These are phyloP conservation scores for Polytrichum commune DNA, from an alignment of 225 moss, liverwort and hornwort genomes.

Conservation along the genomic window DNA sequence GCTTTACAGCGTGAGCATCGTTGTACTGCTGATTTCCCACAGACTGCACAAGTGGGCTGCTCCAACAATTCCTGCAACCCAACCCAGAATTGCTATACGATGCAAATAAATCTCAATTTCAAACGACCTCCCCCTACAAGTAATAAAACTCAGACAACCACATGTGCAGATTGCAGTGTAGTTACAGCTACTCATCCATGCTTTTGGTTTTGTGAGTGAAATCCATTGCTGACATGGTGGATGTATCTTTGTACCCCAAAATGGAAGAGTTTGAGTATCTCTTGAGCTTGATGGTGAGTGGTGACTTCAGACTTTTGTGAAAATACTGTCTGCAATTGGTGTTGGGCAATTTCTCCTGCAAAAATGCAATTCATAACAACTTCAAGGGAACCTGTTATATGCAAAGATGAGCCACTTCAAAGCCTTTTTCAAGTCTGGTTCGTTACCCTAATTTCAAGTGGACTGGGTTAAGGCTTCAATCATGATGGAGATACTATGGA, in stretches of 20 bases:
- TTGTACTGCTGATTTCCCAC: slow-evolving; percentile 57
- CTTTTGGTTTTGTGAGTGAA: neutral
- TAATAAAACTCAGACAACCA: no score
- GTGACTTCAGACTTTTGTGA: slow-evolving; percentile 30
- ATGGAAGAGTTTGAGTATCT: slow-evolving; percentile 74
- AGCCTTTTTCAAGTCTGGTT: no score
- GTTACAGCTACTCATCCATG: neutral
- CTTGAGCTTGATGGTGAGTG: slow-evolving; percentile 48
- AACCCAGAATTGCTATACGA: neutral
- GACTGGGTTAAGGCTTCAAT: no score
- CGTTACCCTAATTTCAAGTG: no score
- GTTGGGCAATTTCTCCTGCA: slow-evolving; percentile 54
- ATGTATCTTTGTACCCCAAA: slow-evolving; percentile 45
- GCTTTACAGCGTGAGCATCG: slow-evolving; percentile 76
- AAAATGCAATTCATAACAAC: neutral
- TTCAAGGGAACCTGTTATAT: no score
- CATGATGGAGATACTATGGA: no score
- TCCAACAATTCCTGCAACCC: slow-evolving; percentile 66
- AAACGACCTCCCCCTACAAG: no score
- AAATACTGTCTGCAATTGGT: slow-evolving; percentile 54
- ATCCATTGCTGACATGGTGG: neutral
- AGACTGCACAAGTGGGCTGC: slow-evolving; percentile 61
- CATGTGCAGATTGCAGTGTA: no score
- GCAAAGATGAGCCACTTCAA: no score
- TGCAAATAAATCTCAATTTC: no score